Conservation (phyloP, 1,284 basidiomycete genomes). For the Fereydounia khargensis region DNA sequence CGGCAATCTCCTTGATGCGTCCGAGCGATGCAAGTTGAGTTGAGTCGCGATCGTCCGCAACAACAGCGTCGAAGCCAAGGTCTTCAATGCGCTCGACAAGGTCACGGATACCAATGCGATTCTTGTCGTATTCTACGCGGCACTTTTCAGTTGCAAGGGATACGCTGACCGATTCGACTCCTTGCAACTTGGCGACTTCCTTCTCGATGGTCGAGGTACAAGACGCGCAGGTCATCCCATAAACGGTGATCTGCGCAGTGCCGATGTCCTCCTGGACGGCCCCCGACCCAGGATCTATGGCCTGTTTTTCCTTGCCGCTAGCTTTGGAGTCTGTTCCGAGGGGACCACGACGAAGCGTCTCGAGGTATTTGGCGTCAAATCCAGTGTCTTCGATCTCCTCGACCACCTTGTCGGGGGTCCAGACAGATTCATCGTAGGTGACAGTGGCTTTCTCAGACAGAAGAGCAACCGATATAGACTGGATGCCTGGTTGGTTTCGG, state of each 20-base stretch:
- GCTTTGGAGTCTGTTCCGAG: constrained; percentile 11
- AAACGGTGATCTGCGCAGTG: constrained; percentile 66
- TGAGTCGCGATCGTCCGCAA: constrained; percentile 74
- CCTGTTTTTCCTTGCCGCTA: background rate
- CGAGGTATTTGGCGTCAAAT: constrained; percentile 68
- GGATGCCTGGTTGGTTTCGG: constrained; percentile 77
- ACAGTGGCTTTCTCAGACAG: constrained; percentile 88
- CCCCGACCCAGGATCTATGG: no score
- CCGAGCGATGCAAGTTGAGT: constrained; percentile 88
- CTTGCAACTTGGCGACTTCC: constrained; percentile 67
- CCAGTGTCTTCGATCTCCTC: constrained; percentile 89
- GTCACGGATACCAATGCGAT: constrained; percentile 34
- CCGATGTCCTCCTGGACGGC: constrained; percentile 3
- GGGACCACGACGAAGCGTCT: constrained; percentile 2
- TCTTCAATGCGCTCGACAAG: constrained; percentile 63
- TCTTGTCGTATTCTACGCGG: constrained; percentile 36
- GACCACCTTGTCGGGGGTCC: constrained; percentile 69
- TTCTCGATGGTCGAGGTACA: constrained; percentile 77
- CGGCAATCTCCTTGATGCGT: constrained; percentile 83
- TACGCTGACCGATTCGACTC: constrained; percentile 38
- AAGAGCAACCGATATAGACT: constrained; percentile 84
- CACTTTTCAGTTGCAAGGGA: constrained; percentile 46
- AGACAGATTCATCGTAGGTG: constrained; percentile 77
- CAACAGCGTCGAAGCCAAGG: constrained; percentile 83
- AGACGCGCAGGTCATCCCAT: constrained; percentile 84